Base-by-base conservation (phyloP, 1,284 basidiomycete genomes). In the Irpex sp. region DNA sequence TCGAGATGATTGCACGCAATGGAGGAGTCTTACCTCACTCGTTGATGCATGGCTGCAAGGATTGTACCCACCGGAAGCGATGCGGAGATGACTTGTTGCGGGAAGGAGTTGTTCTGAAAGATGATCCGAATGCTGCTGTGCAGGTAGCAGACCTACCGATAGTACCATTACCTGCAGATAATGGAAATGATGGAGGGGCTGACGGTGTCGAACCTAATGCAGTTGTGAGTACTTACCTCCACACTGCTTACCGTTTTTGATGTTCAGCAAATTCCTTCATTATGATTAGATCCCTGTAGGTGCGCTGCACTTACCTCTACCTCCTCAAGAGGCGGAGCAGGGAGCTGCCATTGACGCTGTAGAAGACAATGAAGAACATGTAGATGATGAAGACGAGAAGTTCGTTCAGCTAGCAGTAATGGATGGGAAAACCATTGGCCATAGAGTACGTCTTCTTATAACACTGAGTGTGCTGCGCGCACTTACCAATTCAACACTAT, bases 1-100 rank as follows among this genome's bases (percentile, higher is more conserved):
- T 54, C 8, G 48, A 58, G n/a, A 34, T 21, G 8, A 54, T 62
- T 38, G 61, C 47, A 26, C 11, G 11, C 8, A 37, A 62, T 31
- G 61, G 61, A 9, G 61, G 61, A 37, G 57, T 58, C 7, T 8
- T 62, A 40, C n/a, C n/a, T 7, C 4, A 4, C 17, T n/a, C 61
- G 36, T 34, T 62, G 13, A 31, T 21, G 2, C 61, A 62, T 36
- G 61, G 61, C 9, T 62, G 61, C 48, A 38, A 58, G 44, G 61
- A 62, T 17, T 62, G 61, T 31, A 62, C 61, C 6, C 61, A 62
- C 34, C 57, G 19, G 11, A 62, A 62, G 57, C 56, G 61, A 7
- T 62, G 52, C 31, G 11, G 48, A 5, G 11, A 37, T 9, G 61
- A 62, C 38, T 47, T 62, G 5, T 5, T 62, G 4, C 54, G 6